A percentile compares a stretch with the other conserved stretches of the same genome.
phyloP scores from a whole-genome alignment of 2,329 filamentous ascomycete species.

The Paracoccidioides lutzii region DNA sequence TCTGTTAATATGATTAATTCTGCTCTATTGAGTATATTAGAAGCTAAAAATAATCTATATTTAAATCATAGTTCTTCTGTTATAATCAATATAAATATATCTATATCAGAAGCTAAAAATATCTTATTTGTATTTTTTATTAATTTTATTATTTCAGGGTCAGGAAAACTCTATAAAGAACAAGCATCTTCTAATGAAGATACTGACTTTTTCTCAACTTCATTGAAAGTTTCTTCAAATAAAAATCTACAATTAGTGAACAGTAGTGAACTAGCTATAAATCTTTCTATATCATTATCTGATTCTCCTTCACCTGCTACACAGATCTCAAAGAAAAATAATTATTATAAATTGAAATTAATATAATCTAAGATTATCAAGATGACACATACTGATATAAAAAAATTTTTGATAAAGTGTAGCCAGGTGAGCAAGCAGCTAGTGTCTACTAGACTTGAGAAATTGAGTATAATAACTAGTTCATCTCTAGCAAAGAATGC shows the following conservation, averaged over 20 bases:
- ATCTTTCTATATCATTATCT: neutral
- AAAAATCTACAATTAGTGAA: neutral
- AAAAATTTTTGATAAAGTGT: slow-evolving; percentile 1
- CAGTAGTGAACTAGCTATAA: neutral
- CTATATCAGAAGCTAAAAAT: neutral
- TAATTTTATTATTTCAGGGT: neutral
- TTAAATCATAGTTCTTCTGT: neutral
- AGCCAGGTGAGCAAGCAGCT: neutral
- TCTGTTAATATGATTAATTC: slow-evolving; percentile 3
- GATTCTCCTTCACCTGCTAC: slow-evolving; percentile 1
- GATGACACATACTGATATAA: neutral
- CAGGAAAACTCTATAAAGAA: neutral
- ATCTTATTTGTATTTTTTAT: neutral
- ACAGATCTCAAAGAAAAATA: neutral
- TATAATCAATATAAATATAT: neutral
- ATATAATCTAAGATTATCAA: slow-evolving; percentile 2
- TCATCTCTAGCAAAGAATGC: slow-evolving; percentile 1
- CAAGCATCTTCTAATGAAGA: neutral
- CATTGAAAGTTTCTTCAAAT: neutral
- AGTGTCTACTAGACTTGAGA: neutral
- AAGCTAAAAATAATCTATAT: neutral
- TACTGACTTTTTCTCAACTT: neutral
- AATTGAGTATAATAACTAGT: neutral
- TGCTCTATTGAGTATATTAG: neutral
- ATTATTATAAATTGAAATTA: neutral